phyloP scores from a whole-genome alignment of 495 filamentous ascomycete genomes.

The Aspergillus biplanus region DNA sequence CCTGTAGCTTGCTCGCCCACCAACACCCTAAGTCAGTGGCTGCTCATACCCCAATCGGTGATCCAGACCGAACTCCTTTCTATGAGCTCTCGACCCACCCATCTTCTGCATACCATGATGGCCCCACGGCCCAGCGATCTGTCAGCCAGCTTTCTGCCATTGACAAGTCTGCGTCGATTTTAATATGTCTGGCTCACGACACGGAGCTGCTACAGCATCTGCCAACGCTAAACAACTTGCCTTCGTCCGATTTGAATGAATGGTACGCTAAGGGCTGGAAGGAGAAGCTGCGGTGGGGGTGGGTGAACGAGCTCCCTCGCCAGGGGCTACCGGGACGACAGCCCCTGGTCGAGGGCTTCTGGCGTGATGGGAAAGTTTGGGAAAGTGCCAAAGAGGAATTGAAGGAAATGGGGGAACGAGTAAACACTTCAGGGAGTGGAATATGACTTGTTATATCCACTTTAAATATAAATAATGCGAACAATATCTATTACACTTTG shows the following conservation, averaged over 20 bases:
- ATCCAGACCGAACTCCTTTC: slow-evolving; percentile 24
- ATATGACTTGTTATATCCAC: background rate
- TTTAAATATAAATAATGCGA: too few species aligned
- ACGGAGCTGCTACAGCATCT: slow-evolving; percentile 17
- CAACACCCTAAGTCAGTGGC: slow-evolving; percentile 20
- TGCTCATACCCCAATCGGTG: background rate
- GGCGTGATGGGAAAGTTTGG: slow-evolving; percentile 30
- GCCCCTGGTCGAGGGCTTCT: slow-evolving; percentile 27
- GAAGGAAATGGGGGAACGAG: background rate
- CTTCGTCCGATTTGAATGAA: slow-evolving; percentile 45
- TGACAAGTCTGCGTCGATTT: slow-evolving; percentile 52
- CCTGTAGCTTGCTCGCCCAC: slow-evolving; percentile 31
- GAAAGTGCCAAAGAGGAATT: background rate
- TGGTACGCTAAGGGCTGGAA: slow-evolving; percentile 54
- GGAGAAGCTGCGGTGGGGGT: slow-evolving; percentile 28
- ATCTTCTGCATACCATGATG: slow-evolving; percentile 29
- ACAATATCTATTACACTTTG: too few species aligned
- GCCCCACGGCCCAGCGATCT: slow-evolving; percentile 22
- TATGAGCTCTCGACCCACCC: slow-evolving; percentile 26
- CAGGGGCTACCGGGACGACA: slow-evolving; percentile 29
- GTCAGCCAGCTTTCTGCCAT: slow-evolving; percentile 26
- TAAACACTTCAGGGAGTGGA: background rate
- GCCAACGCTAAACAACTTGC: slow-evolving; percentile 43
- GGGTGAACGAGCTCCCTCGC: slow-evolving; percentile 31
- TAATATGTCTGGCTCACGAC: slow-evolving; percentile 58